Evolutionary conservation across 768 basidiomycete species (phyloP).

Genomic region (Kwoniella dendrophila): DNA sequence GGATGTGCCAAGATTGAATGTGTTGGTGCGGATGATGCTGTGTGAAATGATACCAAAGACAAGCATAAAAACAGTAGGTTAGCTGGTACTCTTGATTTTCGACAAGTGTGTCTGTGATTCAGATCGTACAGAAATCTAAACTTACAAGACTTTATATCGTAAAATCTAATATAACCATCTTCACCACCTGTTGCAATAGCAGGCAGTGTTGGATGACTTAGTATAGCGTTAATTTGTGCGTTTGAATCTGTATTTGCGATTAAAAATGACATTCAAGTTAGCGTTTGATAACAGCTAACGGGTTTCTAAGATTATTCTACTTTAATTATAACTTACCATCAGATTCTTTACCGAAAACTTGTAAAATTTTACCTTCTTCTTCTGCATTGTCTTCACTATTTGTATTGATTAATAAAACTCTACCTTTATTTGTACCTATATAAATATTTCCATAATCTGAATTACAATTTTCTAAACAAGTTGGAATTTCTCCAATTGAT

Average conservation of each 20-base stretch:
- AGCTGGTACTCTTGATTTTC: too few relatives aligned
- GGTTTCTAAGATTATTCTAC: too few relatives aligned
- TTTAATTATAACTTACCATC: conserved; percentile 58
- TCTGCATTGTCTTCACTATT: too few relatives aligned
- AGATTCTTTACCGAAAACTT: conserved; percentile 61
- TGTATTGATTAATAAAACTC: conserved; percentile 89
- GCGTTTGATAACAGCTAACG: background rate
- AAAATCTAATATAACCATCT: conserved; percentile 88
- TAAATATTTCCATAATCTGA: conserved; percentile 79
- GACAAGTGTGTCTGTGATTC: too few relatives aligned
- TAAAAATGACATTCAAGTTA: background rate
- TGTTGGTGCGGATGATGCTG: conserved; percentile 72
- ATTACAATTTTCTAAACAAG: conserved; percentile 79
- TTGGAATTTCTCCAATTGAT: conserved; percentile 63
- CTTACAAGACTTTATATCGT: conserved; percentile 79
- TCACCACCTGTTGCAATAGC: conserved; percentile 88
- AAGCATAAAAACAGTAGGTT: too few relatives aligned
- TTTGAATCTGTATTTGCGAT: background rate
- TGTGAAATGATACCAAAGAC: background rate
- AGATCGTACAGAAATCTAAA: conserved; percentile 4
- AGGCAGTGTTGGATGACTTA: conserved; percentile 81
- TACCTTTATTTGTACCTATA: conserved; percentile 84
- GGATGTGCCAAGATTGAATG: conserved; percentile 88
- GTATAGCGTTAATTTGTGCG: conserved; percentile 43
- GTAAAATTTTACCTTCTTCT: conserved; percentile 58